phyloP scores from a whole-genome alignment of 179 eudicot species.

The Vitellaria paradoxa region DNA sequence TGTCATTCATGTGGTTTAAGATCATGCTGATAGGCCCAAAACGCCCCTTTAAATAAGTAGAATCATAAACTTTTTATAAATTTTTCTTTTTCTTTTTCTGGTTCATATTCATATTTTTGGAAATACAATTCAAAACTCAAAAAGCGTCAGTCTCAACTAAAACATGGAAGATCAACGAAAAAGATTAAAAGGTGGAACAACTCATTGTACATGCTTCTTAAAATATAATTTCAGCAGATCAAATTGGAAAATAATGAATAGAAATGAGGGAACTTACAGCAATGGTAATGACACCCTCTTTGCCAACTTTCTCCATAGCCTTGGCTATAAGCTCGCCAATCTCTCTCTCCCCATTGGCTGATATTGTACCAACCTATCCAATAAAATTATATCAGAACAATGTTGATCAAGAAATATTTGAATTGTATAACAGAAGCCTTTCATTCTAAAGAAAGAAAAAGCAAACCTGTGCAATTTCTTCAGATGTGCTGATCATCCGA shows the following conservation, averaged over 20 bases:
- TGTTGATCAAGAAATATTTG: neutral
- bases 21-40: too few species aligned
- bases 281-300: conserved; percentile 88
- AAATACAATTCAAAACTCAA: too few species aligned
- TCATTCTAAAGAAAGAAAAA: neutral
- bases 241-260: neutral
- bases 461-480: conserved; percentile 79
- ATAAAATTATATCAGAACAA: neutral
- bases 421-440: neutral
- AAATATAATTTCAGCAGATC: too few species aligned
- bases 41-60: too few species aligned
- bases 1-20: too few species aligned
- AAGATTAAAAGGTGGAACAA: too few species aligned
- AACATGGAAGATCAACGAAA: too few species aligned
- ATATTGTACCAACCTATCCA: conserved; percentile 74
- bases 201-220: too few species aligned
- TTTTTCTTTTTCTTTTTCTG: too few species aligned
- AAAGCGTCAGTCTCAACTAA: too few species aligned
- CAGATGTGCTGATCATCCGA: conserved; percentile 82
- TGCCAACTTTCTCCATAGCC: conserved; percentile 92
- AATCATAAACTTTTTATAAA: too few species aligned
- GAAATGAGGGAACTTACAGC: conserved; percentile 37
- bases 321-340: conserved; percentile 87
- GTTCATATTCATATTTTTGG: too few species aligned
- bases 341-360: conserved; percentile 84